A percentile compares a stretch with the other conserved stretches of the same genome.
Evolutionary conservation across 169 alveolate species (phyloP).

Genomic region (Babesia bigemina): DNA sequence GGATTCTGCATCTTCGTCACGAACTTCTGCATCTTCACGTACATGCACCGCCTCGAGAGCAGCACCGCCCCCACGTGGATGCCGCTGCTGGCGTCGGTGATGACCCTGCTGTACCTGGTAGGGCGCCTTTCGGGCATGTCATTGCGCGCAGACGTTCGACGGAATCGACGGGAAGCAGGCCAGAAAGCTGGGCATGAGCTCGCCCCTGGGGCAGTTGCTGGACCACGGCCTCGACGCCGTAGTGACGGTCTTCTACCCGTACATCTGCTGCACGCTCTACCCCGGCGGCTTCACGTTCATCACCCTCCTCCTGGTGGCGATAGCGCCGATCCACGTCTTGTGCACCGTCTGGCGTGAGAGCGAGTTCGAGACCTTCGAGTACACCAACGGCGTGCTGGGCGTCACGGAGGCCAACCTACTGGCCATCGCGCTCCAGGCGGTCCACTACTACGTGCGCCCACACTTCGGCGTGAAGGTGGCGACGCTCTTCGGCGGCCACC

Average conservation of each 20-base stretch:
- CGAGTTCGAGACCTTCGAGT: conserved; percentile 34
- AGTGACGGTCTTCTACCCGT: conserved; percentile 54
- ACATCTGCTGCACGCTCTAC: conserved; percentile 33
- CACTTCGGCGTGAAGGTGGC: neutral
- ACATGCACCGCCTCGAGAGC: conserved; percentile 31
- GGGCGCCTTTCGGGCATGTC: neutral
- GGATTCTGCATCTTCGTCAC: conserved; percentile 32
- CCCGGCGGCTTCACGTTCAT: conserved; percentile 44
- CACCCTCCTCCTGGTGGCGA: neutral
- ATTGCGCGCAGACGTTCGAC: conserved; percentile 52
- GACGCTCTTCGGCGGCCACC: conserved; percentile 1
- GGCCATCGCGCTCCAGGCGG: conserved; percentile 14
- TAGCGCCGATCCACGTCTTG: conserved; percentile 36
- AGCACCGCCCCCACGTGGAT: conserved; percentile 34
- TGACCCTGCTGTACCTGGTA: conserved; percentile 50
- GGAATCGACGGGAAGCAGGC: conserved; percentile 70
- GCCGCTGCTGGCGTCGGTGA: conserved; percentile 18
- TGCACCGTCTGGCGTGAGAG: conserved; percentile 56
- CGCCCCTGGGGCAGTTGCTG: conserved; percentile 69
- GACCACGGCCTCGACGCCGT: conserved; percentile 70
- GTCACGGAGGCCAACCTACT: conserved; percentile 54
- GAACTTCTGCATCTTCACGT: conserved; percentile 39
- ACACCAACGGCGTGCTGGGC: conserved; percentile 53
- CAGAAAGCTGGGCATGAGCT: conserved; percentile 46
- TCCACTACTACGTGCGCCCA: neutral